phyloP scores from a whole-genome alignment of 768 basidiomycete genomes.

The Royoungia palumana region DNA sequence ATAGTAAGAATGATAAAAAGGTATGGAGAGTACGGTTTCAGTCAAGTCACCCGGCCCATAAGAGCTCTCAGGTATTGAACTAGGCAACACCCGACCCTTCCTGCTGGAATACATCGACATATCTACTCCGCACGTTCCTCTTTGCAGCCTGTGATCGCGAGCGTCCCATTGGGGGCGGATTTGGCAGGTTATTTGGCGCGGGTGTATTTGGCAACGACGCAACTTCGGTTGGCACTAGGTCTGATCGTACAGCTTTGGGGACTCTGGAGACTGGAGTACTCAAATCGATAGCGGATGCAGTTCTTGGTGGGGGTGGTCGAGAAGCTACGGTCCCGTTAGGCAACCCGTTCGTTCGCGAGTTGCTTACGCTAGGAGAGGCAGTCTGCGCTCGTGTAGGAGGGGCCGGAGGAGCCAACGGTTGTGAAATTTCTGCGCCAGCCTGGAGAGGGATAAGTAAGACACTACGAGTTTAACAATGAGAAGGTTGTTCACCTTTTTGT shows the following conservation, averaged over 20 bases:
- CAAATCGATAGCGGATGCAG: slow-evolving; percentile 64
- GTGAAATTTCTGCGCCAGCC: slow-evolving; percentile 54
- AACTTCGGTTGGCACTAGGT: slow-evolving; percentile 50
- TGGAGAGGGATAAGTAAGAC: slow-evolving; percentile 26
- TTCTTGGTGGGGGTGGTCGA: slow-evolving; percentile 36
- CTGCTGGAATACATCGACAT: slow-evolving; percentile 88
- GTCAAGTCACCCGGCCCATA: neutral
- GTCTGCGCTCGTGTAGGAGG: slow-evolving; percentile 87
- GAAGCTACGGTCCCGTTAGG: slow-evolving; percentile 13
- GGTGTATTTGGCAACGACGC: slow-evolving; percentile 36
- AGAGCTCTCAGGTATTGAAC: neutral
- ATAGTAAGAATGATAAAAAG: slow-evolving; percentile 17
- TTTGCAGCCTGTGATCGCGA: slow-evolving; percentile 61
- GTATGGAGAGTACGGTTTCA: slow-evolving; percentile 11
- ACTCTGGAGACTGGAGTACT: slow-evolving; percentile 48
- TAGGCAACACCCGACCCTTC: slow-evolving; percentile 30
- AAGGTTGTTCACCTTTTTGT: slow-evolving; percentile 67
- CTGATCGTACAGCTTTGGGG: slow-evolving; percentile 60
- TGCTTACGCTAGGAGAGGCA: slow-evolving; percentile 64
- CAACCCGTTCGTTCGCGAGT: slow-evolving; percentile 35
- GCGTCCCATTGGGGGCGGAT: slow-evolving; percentile 42
- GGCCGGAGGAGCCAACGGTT: slow-evolving; percentile 55
- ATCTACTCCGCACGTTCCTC: slow-evolving; percentile 75
- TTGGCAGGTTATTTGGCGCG: slow-evolving; percentile 14
- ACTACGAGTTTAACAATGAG: neutral